These are phyloP conservation scores for Apiotrichum brassicae DNA, from an alignment of 1,284 basidiomycete species.

Conservation along the genomic window DNA sequence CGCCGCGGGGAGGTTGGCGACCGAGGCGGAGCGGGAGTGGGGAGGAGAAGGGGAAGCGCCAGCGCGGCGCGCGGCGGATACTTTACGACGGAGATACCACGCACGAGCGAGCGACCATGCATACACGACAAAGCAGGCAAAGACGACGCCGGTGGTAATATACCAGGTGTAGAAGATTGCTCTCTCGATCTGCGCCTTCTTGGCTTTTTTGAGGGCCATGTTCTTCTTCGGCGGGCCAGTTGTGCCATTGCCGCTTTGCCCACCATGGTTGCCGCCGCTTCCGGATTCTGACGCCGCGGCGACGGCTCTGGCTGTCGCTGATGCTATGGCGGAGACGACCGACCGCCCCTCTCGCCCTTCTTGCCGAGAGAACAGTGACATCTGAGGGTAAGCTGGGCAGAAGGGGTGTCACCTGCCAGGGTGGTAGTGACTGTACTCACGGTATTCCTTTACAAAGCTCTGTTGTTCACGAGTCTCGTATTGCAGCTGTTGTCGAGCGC, in stretches of 20 bases:
- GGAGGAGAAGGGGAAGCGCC: not conserved
- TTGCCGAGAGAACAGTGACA: not conserved
- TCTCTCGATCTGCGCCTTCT: not conserved
- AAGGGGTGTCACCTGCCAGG: too few species aligned
- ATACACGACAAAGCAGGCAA: conserved; percentile 5
- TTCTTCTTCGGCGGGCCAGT: not conserved
- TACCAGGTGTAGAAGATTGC: conserved; percentile 14
- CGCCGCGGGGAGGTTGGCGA: not conserved
- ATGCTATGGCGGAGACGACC: not conserved
- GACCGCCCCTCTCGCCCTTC: not conserved
- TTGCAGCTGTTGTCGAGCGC: too few species aligned
- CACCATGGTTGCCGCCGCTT: not conserved
- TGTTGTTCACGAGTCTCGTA: too few species aligned
- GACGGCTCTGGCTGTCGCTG: not conserved
- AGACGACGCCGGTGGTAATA: conserved; percentile 10
- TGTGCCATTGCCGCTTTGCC: not conserved
- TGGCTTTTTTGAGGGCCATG: not conserved
- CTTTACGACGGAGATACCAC: conserved; percentile 6
- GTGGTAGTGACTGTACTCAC: not conserved
- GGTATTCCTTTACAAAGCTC: not conserved
- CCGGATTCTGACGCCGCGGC: not conserved
- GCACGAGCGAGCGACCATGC: not conserved
- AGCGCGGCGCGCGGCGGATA: not conserved
- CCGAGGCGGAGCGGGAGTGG: not conserved
- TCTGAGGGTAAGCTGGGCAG: not conserved